A percentile compares a stretch with the other conserved stretches of the same genome.
phyloP scores from a whole-genome alignment of 352 stramenopile genomes.

The Detonula confervacea region DNA sequence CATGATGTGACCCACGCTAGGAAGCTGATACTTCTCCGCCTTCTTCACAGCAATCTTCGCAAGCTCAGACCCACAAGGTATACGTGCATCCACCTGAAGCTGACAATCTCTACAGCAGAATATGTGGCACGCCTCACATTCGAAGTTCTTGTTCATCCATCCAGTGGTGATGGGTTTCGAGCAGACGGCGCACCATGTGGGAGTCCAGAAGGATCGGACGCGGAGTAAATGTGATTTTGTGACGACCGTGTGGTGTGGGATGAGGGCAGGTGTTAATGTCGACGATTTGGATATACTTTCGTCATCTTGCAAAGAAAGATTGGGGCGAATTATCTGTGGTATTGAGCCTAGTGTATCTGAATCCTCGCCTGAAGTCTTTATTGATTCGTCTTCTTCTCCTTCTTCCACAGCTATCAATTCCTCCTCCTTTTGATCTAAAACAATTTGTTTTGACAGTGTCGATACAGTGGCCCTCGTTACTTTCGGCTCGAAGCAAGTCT shows the following conservation, averaged over 20 bases:
- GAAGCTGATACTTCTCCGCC: slow-evolving; percentile 51
- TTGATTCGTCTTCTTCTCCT: not conserved
- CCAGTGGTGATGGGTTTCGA: slow-evolving; percentile 60
- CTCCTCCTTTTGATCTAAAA: slow-evolving; percentile 5
- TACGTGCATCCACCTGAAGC: slow-evolving; percentile 74
- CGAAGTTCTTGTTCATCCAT: slow-evolving; percentile 52
- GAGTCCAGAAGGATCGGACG: slow-evolving; percentile 64
- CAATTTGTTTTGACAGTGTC: slow-evolving; percentile 22
- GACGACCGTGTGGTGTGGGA: slow-evolving; percentile 20
- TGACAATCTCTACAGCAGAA: slow-evolving; percentile 82
- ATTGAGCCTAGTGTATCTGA: slow-evolving; percentile 59
- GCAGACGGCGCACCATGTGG: slow-evolving; percentile 69
- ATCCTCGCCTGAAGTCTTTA: slow-evolving; percentile 45
- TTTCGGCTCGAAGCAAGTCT: slow-evolving; percentile 62
- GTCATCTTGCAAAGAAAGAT: slow-evolving; percentile 38
- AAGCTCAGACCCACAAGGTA: slow-evolving; percentile 76
- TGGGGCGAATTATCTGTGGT: slow-evolving; percentile 41
- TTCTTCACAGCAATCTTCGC: slow-evolving; percentile 60
- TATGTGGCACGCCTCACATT: slow-evolving; percentile 79
- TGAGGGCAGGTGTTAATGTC: slow-evolving; percentile 48
- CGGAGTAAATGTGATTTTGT: slow-evolving; percentile 70
- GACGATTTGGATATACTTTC: slow-evolving; percentile 49
- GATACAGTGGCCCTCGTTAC: slow-evolving; percentile 16
- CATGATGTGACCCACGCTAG: slow-evolving; percentile 53
- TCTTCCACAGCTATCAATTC: slow-evolving; percentile 19